A percentile compares a stretch with the other conserved stretches of the same genome.
Evolutionary conservation across 495 filamentous ascomycete genomes (phyloP).

Genomic region (Xylaria longipes): DNA sequence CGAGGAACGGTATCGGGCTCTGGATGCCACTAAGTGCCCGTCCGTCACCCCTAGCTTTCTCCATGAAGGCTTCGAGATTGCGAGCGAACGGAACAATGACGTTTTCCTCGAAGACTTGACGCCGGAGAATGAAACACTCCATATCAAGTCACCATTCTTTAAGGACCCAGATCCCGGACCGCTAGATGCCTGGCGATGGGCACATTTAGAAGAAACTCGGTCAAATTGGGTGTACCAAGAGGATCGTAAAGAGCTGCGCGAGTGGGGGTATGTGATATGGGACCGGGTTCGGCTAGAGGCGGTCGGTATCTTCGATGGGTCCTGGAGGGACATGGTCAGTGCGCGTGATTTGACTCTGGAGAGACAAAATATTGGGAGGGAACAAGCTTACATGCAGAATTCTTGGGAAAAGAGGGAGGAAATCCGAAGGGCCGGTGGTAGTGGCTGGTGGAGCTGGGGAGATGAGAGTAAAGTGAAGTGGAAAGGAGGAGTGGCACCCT

Average conservation of each 20-base stretch:
- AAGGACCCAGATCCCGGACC: background rate
- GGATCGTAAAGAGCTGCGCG: slow-evolving; percentile 7
- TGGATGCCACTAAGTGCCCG: background rate
- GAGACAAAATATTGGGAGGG: background rate
- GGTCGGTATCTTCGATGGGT: slow-evolving; percentile 1
- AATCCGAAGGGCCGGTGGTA: slow-evolving; percentile 9
- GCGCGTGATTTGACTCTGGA: background rate
- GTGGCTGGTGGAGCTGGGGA: slow-evolving; percentile 27
- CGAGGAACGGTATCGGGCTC: background rate
- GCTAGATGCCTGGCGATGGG: background rate
- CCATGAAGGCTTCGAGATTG: no score
- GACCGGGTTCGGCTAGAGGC: slow-evolving; percentile 27
- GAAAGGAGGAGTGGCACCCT: background rate
- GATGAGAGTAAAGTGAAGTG: slow-evolving; percentile 26
- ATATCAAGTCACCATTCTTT: slow-evolving; percentile 6
- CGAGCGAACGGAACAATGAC: no score
- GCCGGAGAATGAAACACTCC: background rate
- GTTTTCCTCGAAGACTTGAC: background rate
- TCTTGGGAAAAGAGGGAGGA: slow-evolving; percentile 6
- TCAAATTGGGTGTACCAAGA: slow-evolving; percentile 4
- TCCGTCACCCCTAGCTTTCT: no score
- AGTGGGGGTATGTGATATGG: slow-evolving; percentile 35
- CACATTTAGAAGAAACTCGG: background rate
- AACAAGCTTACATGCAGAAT: background rate
- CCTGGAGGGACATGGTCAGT: background rate